A percentile compares a stretch with the other conserved stretches of the same genome.
phyloP scores from a whole-genome alignment of 805 yeast genomes.

The Blastobotrys terrestris region DNA sequence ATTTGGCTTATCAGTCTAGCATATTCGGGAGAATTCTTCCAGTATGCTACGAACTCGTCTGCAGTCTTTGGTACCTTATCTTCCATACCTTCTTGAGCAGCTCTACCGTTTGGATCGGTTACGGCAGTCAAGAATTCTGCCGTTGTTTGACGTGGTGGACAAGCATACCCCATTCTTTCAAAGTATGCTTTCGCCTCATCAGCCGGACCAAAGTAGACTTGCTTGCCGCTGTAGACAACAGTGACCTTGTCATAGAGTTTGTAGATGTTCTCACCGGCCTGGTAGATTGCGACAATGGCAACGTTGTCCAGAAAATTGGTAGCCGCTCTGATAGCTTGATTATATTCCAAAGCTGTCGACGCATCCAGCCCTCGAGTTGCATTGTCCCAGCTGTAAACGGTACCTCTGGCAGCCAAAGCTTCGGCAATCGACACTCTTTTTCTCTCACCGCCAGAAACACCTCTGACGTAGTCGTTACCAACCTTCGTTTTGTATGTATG shows the following conservation, averaged over 20 bases:
- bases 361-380: slow-evolving; percentile 84
- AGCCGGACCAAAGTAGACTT: slow-evolving; percentile 60
- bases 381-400: slow-evolving; percentile 69
- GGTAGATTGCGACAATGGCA: slow-evolving; percentile 64
- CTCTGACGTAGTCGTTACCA: slow-evolving; percentile 57
- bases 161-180: slow-evolving; percentile 55
- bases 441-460: slow-evolving; percentile 83
- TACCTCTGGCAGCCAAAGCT: slow-evolving; percentile 58
- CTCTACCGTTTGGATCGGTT: slow-evolving; percentile 61
- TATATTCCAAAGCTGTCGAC: slow-evolving; percentile 73
- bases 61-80: slow-evolving; percentile 54
- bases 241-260: slow-evolving; percentile 57
- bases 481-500: slow-evolving; percentile 57
- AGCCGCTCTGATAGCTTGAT: slow-evolving; percentile 58
- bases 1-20: slow-evolving; percentile 39
- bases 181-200: slow-evolving; percentile 51
- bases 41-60: slow-evolving; percentile 51
- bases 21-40: slow-evolving; percentile 49
- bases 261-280: slow-evolving; percentile 62
- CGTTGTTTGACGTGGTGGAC: slow-evolving; percentile 61
- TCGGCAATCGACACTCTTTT: slow-evolving; percentile 82
- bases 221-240: slow-evolving; percentile 54
- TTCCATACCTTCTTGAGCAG: slow-evolving; percentile 42
- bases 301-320: slow-evolving; percentile 48
- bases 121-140: slow-evolving; percentile 67